Percentiles rank a stretch among this genome's conserved stretches.
Conservation (phyloP, 306 rosid species). For the Dryas drummondii region DNA sequence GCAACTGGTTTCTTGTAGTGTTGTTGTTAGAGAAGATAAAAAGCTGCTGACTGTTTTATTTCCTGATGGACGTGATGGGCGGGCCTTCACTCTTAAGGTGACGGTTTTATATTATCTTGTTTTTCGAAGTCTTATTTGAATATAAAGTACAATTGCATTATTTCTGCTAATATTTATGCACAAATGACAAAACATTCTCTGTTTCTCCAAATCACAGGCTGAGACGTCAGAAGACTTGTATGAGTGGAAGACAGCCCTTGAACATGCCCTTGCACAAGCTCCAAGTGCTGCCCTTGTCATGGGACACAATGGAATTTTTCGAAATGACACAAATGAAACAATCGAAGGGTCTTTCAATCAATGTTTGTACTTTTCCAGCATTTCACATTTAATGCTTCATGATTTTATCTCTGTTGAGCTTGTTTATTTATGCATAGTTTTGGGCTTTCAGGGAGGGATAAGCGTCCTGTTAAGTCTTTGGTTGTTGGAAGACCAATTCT, state of each 20-base stretch:
- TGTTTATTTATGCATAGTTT: conserved; percentile 10
- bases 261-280: conserved; percentile 96
- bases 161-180: conserved; percentile 13
- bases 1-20: conserved; percentile 56
- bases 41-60: conserved; percentile 91
- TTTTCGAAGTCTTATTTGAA: not conserved
- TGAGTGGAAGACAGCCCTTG: conserved; percentile 98
- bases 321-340: conserved; percentile 74
- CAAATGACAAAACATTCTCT: not conserved
- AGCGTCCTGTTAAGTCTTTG: conserved; percentile 88
- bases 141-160: not conserved
- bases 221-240: conserved; percentile 92
- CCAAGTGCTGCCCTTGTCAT: conserved; percentile 99
- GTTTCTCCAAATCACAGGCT: conserved; percentile 52
- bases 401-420: conserved; percentile 12
- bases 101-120: not conserved
- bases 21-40: conserved; percentile 99
- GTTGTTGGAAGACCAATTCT: conserved; percentile 99
- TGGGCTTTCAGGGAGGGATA: conserved; percentile 77
- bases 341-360: conserved; percentile 92
- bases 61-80: conserved; percentile 99
- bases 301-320: conserved; percentile 95
- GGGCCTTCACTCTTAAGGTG: conserved; percentile 99
- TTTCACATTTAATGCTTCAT: conserved; percentile 20
- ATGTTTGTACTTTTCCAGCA: conserved; percentile 53